Base-by-base conservation (phyloP, 225 moss, liverwort and hornwort species). In the Takakia lepidozioides region DNA sequence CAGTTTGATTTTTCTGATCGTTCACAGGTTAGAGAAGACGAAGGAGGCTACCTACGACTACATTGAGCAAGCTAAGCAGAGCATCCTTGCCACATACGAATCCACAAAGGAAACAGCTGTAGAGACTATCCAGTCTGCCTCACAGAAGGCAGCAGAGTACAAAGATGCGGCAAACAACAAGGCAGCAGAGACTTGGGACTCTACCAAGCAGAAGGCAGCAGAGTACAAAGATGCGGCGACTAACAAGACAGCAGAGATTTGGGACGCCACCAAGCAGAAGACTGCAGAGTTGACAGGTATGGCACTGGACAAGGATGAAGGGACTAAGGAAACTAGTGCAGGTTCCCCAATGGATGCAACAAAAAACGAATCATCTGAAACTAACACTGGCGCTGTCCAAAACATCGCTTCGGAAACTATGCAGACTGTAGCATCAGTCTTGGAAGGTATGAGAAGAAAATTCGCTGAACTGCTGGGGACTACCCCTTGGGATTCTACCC, bases 131-230 rank as follows among this genome's bases (percentile, higher is more conserved):
- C 60, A 72, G 8, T 57, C 24, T 24, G 47, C 55, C 0, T 50
- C 58, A 47, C 45, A 55, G 17, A 55, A 53, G 0, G 44, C 61
- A 26, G 49, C 57, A 11, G 51, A 38, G n/a, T 72, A 72, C 1
- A 37, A 54, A 17, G 56, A 46, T 11, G 57, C 54, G 29, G 77
- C 58, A 0, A 56, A 43, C 14, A 57, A 77, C 26, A 54, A 61
- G 9, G 51, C 38, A 4, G 23, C 42, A 45, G 64, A 60, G 45
- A 46, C 61, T 29, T 72, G 71, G 71, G 72, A 65, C 43, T 64
- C 47, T 13, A 72, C 68, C 0, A 77, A 72, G 29, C 64, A 72
- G 27, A 77, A 77, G 23, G 57, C 53, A 18, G 28, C 57, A 52
- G 69, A 62, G 48, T 1, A 56, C 5, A 46, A 43, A 0, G 50